phyloP scores from a whole-genome alignment of 108 stramenopile genomes.

The Poteriospumella lacustris region DNA sequence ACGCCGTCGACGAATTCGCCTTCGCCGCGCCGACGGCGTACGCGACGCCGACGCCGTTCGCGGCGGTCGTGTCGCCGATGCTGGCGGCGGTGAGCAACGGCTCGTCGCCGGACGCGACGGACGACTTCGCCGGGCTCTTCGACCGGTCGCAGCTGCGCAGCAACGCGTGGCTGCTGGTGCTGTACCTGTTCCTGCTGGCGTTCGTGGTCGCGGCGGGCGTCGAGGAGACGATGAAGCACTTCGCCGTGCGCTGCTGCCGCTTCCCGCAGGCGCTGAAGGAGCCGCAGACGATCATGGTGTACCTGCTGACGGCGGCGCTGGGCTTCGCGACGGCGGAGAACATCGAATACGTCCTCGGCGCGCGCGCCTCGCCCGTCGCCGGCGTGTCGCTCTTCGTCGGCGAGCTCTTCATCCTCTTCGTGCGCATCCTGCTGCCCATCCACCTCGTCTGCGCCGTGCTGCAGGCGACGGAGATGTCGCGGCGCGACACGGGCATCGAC shows the following conservation, averaged over 20 bases:
- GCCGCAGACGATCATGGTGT: slow-evolving; percentile 11
- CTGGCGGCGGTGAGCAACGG: not conserved
- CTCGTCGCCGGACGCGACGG: too few species aligned
- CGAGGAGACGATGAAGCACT: slow-evolving; percentile 23
- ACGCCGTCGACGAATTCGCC: too few species aligned
- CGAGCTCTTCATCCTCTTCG: not conserved
- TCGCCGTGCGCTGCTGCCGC: slow-evolving; percentile 10
- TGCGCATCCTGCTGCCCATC: not conserved
- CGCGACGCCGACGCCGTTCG: not conserved
- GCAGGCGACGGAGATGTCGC: not conserved
- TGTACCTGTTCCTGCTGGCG: not conserved
- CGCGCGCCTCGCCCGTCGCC: not conserved
- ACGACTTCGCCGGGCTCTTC: too few species aligned
- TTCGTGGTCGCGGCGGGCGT: slow-evolving; percentile 27
- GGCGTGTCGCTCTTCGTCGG: not conserved
- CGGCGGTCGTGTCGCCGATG: not conserved
- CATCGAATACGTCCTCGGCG: slow-evolving; percentile 18
- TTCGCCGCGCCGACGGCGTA: too few species aligned
- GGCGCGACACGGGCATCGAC: not conserved
- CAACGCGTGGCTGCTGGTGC: not conserved
- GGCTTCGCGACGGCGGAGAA: slow-evolving; percentile 30
- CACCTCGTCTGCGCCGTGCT: slow-evolving; percentile 2
- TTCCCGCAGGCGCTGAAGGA: not conserved
- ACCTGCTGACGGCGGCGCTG: not conserved
- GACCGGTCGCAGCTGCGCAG: not conserved